Percentiles rank a stretch among this genome's conserved stretches.
Evolutionary conservation across 345 rosid genomes (phyloP).

Genomic region (Eucalyptus erythrocorys): DNA sequence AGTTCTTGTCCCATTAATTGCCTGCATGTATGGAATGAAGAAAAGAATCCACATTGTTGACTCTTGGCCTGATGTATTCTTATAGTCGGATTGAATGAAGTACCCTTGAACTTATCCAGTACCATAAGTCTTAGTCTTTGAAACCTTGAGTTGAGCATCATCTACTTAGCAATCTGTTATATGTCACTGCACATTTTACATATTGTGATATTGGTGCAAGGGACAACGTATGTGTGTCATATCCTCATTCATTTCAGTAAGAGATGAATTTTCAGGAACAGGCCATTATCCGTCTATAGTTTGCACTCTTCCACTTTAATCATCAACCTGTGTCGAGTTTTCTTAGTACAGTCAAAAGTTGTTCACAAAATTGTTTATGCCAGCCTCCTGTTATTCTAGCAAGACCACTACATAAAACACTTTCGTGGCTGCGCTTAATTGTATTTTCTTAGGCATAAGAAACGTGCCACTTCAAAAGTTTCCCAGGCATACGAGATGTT

Average conservation of each 20-base stretch:
- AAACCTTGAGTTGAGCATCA: background rate
- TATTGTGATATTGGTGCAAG: background rate
- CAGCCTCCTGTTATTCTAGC: background rate
- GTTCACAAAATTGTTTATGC: background rate
- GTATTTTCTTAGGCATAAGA: background rate
- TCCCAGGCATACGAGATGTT: background rate
- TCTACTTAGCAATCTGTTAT: background rate
- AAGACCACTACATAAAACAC: background rate
- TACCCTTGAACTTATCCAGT: background rate
- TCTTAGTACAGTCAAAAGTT: background rate
- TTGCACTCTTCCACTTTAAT: background rate
- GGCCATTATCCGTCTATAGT: background rate
- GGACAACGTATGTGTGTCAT: background rate
- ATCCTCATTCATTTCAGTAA: background rate
- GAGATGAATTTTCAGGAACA: background rate
- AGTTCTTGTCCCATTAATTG: conserved; percentile 80
- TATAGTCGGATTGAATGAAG: background rate
- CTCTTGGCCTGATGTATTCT: background rate
- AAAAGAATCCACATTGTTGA: background rate
- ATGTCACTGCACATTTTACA: background rate
- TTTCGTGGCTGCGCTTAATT: background rate
- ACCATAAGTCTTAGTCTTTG: background rate
- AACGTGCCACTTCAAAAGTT: background rate
- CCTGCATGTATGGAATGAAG: conserved; percentile 13
- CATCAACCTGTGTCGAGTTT: background rate